Percentiles rank a stretch among this genome's conserved stretches.
phyloP scores from a whole-genome alignment of 2,329 filamentous ascomycete species.

The Fusarium napiforme region DNA sequence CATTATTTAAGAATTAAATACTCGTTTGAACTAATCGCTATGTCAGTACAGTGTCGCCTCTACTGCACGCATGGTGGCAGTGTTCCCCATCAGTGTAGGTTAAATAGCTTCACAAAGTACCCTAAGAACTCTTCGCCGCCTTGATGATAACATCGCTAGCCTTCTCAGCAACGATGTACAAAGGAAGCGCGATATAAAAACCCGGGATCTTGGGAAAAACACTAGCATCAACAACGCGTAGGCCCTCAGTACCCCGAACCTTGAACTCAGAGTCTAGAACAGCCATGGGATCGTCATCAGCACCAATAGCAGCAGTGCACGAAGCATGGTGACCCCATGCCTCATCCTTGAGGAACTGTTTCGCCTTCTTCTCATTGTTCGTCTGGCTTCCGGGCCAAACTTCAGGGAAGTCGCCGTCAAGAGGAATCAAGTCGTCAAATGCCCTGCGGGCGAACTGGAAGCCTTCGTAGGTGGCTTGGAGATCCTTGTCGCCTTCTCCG shows the following conservation, averaged over 20 bases:
- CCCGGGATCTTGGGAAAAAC: constrained; percentile 55
- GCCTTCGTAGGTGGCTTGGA: constrained; percentile 67
- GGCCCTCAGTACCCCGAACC: constrained; percentile 63
- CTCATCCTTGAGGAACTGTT: constrained; percentile 44
- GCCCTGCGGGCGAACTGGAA: constrained; percentile 63
- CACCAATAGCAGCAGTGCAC: constrained; percentile 47
- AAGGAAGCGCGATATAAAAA: constrained; percentile 31
- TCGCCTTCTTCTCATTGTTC: constrained; percentile 48
- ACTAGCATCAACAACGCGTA: constrained; percentile 72
- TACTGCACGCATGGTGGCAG: background rate
- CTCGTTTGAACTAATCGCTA: accelerated
- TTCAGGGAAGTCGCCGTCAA: constrained; percentile 21
- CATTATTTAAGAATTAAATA: background rate
- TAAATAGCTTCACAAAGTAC: accelerated
- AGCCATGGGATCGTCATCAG: constrained; percentile 48
- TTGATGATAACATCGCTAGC: constrained; percentile 54
- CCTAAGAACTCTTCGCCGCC: constrained; percentile 15
- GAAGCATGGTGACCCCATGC: constrained; percentile 51
- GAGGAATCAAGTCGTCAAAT: constrained; percentile 30
- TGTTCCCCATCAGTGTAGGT: no score
- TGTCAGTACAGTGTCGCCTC: background rate
- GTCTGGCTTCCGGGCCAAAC: constrained; percentile 52
- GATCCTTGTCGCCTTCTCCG: constrained; percentile 56
- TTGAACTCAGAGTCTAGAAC: constrained; percentile 64
- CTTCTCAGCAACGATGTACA: constrained; percentile 65